Base-by-base conservation (phyloP, 2,329 filamentous ascomycete species). In the Calonectria hongkongensis region DNA sequence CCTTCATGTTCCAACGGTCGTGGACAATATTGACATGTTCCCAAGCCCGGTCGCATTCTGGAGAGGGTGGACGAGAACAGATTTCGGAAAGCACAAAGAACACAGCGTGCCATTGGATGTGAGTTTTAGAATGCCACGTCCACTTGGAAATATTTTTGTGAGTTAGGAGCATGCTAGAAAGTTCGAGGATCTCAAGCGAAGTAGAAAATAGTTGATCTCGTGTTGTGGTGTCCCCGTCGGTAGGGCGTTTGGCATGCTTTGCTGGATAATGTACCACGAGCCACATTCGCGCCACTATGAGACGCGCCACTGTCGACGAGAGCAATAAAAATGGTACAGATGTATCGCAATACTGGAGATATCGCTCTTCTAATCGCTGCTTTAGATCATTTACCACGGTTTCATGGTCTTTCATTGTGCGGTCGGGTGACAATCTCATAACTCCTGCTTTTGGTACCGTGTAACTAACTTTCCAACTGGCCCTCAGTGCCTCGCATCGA, bases 71-170 rank as follows among this genome's bases (percentile, higher is more conserved):
- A 1, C 54, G 54, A 3, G 54, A 58, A 33, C 54, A 58, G 30
- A 58, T 58, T 36, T 58, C 54, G 6, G 54, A 58, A 25, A 58
- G 54, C 10, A 58, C 54, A 27, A 58, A 41, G n/a, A 58, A 10
- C 2, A 58, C 54, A 1, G 54, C 54, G n/a, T 58, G 54, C 54
- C 54, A 58, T 21, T 39, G 33, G 13, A 58, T 58, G 5, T 58
- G 54, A 3, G 54, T 58, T 16, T 58, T 58, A 21, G 54, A 58
- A 21, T 58, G 54, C 33, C 54, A 58, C 4, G n/a, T 41, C 33
- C 12, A 58, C 9, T 58, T 39, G 4, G 21, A 16, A 8, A 58
- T n/a, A 16, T 58, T n/a, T 2, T 41, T 58, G 4, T 58, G 33
- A 5, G 51, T 56, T 5, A 41, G 21, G 4, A 58, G 18, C 7